Evolutionary conservation across 192 early-diverging fungal species (phyloP).

Genomic region (Backusella morwellensis): DNA sequence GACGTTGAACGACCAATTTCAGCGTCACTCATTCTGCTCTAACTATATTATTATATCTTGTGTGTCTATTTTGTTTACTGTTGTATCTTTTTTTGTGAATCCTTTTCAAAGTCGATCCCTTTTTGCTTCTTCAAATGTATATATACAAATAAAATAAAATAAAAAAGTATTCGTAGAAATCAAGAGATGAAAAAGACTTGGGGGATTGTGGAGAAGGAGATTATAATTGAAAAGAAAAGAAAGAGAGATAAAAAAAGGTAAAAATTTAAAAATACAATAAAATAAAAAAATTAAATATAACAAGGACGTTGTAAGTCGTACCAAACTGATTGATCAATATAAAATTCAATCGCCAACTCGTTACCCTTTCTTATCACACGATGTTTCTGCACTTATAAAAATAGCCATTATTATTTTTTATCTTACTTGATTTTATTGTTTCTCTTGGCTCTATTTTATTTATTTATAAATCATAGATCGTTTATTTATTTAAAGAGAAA

Average conservation of each 20-base stretch:
- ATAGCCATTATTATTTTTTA: not conserved
- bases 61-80: not conserved
- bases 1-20: slow-evolving; percentile 11
- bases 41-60: not conserved
- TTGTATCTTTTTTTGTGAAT: not conserved
- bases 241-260: not conserved
- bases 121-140: not conserved
- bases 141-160: not conserved
- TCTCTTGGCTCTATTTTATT: not conserved
- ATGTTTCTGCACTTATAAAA: not conserved
- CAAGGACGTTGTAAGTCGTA: not conserved
- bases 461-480: not conserved
- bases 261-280: slow-evolving; percentile 7
- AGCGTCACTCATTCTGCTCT: not conserved
- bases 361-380: not conserved
- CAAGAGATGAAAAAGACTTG: not conserved
- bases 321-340: slow-evolving; percentile 9
- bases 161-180: not conserved
- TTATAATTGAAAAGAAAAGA: not conserved
- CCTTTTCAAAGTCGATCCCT: not conserved
- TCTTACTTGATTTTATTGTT: not conserved
- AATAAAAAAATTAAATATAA: not conserved
- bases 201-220: not conserved
- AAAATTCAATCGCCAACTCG: slow-evolving; percentile 1
- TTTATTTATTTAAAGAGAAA: not conserved